Base-by-base conservation (phyloP, 257 asterid species). In the Verbena officinalis region DNA sequence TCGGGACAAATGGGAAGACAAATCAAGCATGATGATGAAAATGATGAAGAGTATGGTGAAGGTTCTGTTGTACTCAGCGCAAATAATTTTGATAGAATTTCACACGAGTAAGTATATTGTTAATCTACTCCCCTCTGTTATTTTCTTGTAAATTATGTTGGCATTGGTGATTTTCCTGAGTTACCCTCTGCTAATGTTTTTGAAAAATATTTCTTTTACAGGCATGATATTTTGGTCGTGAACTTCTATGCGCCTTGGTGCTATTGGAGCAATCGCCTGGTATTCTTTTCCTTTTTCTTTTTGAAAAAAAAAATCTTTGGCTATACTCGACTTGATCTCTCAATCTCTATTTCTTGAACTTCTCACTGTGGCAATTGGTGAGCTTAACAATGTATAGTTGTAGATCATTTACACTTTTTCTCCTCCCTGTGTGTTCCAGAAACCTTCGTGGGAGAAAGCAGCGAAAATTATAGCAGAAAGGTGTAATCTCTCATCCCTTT, bases 171-270 rank as follows among this genome's bases (percentile, higher is more conserved):
- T 50, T 15, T 53, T 75, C 54, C 44, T 58, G 12, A 19, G 15
- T 16, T 52, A 34, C 38, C 36, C 50, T 62, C 46, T 45, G 42
- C 59, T 65, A 7, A 75, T 55, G 21, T 53, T 34, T 16, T 19
- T 27, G 33, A 71, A 13, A 24, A 40, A 64, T 54, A 9, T 44
- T 67, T 23, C 52, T 67, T 72, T 71, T 55, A 23, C 82, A 86
- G 94, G 58, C 66, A 67, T 75, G 76, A 79, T 19, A 71, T 86
- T 69, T 65, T 86, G 79, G 84, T 77, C 14, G 87, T 86, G 46
- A 86, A 83, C 62, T 86, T 86, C 77, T 83, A 50, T 57, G 94
- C 94, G 34, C 90, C 94, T 44, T 86, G 94, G 94, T 86, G 94
- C 78, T 63, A 59, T 58, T 86, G 87, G 86, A 86, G 89, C 76